phyloP scores from a whole-genome alignment of 208 protist species.

The Leishmania tropica region DNA sequence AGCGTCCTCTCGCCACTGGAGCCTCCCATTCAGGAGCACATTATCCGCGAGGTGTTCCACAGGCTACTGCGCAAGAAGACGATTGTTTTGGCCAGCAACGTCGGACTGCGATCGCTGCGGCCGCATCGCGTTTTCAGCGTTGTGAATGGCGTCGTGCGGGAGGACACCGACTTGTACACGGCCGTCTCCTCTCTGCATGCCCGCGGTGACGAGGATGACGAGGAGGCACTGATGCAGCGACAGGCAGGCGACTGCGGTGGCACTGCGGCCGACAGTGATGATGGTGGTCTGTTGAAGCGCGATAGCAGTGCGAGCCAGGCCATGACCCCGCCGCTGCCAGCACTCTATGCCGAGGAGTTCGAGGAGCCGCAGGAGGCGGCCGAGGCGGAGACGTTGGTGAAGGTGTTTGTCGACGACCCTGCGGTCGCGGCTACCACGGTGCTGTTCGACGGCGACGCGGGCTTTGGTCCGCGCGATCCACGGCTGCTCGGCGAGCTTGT shows the following conservation, averaged over 20 bases:
- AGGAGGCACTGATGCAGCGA: constrained; percentile 6
- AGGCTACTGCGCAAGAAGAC: constrained; percentile 80
- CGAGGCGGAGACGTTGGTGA: constrained; percentile 16
- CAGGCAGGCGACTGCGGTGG: background rate
- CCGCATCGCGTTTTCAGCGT: constrained; percentile 73
- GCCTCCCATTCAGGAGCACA: constrained; percentile 52
- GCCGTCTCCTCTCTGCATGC: constrained; percentile 21
- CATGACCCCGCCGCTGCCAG: constrained; percentile 21
- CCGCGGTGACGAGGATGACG: constrained; percentile 19
- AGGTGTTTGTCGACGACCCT: constrained; percentile 22
- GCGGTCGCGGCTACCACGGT: constrained; percentile 19
- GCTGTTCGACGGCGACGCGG: constrained; percentile 34
- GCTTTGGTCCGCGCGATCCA: constrained; percentile 19
- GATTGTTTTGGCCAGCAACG: constrained; percentile 74
- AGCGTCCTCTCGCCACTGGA: constrained; percentile 92
- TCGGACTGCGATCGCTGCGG: constrained; percentile 46
- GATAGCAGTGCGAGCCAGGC: constrained; percentile 8
- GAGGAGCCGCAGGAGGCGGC: constrained; percentile 44
- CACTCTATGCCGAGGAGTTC: constrained; percentile 62
- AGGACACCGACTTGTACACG: constrained; percentile 57
- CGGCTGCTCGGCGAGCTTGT: constrained; percentile 3
- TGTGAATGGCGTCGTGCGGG: constrained; percentile 39
- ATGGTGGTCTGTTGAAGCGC: background rate
- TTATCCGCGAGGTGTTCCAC: constrained; percentile 73
- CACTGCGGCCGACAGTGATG: background rate